phyloP scores from a whole-genome alignment of 352 stramenopile species.

The Phytopythium litorale region DNA sequence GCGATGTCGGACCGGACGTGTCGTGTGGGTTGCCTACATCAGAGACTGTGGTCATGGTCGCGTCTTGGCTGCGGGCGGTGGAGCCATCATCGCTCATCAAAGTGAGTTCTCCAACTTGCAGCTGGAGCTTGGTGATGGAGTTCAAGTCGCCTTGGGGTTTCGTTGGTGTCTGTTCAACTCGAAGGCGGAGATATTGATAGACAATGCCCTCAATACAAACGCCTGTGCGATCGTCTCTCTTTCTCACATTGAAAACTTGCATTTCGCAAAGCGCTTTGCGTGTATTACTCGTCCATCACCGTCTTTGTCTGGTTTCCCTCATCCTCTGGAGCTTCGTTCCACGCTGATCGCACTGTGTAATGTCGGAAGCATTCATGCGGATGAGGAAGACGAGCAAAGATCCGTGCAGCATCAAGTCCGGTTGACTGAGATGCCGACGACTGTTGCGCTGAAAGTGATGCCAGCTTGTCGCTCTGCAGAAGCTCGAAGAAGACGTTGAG shows the following conservation, averaged over 20 bases:
- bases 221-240: too few relatives aligned
- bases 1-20: neutral
- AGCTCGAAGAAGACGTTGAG: slow-evolving; percentile 35
- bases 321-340: slow-evolving; percentile 9
- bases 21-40: neutral
- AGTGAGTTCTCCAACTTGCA: neutral
- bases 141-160: neutral
- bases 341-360: slow-evolving; percentile 38
- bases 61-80: neutral
- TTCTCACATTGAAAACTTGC: neutral
- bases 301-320: neutral
- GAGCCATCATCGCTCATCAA: neutral
- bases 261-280: neutral
- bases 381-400: slow-evolving; percentile 38
- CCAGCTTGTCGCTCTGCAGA: neutral
- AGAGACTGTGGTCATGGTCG: neutral
- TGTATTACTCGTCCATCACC: neutral
- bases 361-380: slow-evolving; percentile 53
- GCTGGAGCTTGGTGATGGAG: neutral
- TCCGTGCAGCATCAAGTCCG: neutral
- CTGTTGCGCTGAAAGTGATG: neutral
- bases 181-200: neutral
- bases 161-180: too few relatives aligned
- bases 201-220: neutral
- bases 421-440: neutral